A percentile compares a stretch with the other conserved stretches of the same genome.
These are phyloP conservation scores for Trichophyton equinum DNA, from an alignment of 2,329 filamentous ascomycete genomes.

Conservation along the genomic window DNA sequence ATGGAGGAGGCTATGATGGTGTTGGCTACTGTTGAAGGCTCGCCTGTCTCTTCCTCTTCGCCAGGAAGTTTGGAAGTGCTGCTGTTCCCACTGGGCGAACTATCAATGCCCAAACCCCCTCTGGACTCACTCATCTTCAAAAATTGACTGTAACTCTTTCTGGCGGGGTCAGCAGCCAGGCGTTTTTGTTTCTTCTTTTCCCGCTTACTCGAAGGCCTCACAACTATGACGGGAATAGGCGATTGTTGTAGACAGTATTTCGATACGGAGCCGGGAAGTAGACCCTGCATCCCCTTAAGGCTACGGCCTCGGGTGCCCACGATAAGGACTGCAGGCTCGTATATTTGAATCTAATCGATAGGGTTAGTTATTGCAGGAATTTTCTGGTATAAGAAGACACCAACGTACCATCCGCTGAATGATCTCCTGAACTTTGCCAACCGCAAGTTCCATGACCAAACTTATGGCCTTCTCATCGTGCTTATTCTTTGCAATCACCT, in stretches of 20 bases:
- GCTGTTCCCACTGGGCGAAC: slow-evolving; percentile 35
- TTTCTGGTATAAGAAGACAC: neutral
- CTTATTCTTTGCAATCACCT: slow-evolving; percentile 67
- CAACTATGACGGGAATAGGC: slow-evolving; percentile 84
- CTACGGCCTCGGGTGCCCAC: slow-evolving; percentile 80
- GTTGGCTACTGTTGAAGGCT: slow-evolving; percentile 38
- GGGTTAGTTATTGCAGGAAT: slow-evolving; percentile 5
- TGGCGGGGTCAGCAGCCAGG: slow-evolving; percentile 58
- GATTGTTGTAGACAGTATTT: slow-evolving; percentile 93
- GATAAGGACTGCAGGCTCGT: slow-evolving; percentile 81
- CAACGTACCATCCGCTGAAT: slow-evolving; percentile 71
- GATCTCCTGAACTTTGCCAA: slow-evolving; percentile 79
- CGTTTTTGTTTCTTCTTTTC: slow-evolving; percentile 84
- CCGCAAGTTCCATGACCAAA: slow-evolving; percentile 71
- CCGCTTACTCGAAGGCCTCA: slow-evolving; percentile 73
- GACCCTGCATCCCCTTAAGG: slow-evolving; percentile 70
- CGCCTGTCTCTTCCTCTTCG: slow-evolving; percentile 30
- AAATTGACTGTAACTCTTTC: slow-evolving; percentile 67
- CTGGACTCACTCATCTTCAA: slow-evolving; percentile 49
- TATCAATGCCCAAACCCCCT: slow-evolving; percentile 42
- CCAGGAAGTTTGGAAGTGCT: slow-evolving; percentile 30
- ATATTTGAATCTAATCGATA: slow-evolving; percentile 61
- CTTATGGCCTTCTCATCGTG: slow-evolving; percentile 69
- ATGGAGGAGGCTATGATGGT: slow-evolving; percentile 34
- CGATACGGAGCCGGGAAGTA: slow-evolving; percentile 78